These are phyloP conservation scores for Russula ochroleuca DNA, from an alignment of 768 basidiomycete species.

Conservation along the genomic window DNA sequence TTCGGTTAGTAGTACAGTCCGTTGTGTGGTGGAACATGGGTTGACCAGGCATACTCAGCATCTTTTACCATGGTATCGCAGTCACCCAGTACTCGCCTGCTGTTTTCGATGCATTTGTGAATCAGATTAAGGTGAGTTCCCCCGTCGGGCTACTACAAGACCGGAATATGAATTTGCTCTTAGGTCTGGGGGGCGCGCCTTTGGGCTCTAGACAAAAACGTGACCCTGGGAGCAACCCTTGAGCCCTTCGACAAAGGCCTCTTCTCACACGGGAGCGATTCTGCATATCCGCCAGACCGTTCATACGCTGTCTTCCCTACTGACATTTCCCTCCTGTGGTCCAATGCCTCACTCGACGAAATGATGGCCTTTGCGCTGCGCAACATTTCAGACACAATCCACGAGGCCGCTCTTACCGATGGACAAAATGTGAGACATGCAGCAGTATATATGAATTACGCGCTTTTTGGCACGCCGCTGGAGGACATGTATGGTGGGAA, in stretches of 20 bases:
- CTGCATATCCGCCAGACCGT: conserved; percentile 20
- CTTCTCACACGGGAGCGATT: conserved; percentile 13
- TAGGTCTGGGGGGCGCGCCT: conserved; percentile 7
- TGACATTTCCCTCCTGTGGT: not conserved
- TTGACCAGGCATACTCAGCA: not conserved
- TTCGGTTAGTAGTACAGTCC: not conserved
- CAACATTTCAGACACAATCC: not conserved
- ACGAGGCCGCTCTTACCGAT: conserved; percentile 22
- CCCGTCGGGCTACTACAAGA: not conserved
- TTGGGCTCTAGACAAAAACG: not conserved
- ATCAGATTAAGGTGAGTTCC: conserved; percentile 1
- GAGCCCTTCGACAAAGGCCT: not conserved
- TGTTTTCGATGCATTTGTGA: conserved; percentile 1
- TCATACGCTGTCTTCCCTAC: conserved; percentile 14
- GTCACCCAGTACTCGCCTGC: conserved; percentile 1
- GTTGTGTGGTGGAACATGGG: not conserved
- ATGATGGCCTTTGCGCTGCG: conserved; percentile 40
- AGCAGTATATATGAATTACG: conserved; percentile 26
- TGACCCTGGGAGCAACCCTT: not conserved
- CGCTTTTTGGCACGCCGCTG: conserved; percentile 20
- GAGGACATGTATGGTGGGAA: conserved; percentile 26
- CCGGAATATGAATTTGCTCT: no score
- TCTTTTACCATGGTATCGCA: not conserved
- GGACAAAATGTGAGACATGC: conserved; percentile 23
- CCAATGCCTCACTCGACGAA: conserved; percentile 36